Conservation (phyloP, 2,329 filamentous ascomycete genomes). For the Davidsoniella australis region DNA sequence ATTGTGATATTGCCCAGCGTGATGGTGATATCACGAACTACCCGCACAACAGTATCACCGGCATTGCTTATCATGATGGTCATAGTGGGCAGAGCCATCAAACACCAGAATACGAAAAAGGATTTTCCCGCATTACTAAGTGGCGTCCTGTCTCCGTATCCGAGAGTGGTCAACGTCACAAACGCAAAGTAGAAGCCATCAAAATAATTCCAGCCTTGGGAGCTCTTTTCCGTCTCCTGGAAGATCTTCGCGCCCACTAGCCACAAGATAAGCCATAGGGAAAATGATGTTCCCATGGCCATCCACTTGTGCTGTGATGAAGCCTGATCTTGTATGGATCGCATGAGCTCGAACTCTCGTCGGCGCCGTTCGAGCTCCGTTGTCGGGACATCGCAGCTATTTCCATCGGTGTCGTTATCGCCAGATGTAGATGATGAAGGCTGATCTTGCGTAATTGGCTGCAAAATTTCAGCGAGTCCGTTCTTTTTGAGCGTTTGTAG, state of each 20-base stretch:
- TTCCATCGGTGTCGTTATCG: not conserved
- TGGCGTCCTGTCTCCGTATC: slow-evolving; percentile 68
- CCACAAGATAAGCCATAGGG: slow-evolving; percentile 61
- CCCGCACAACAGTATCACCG: slow-evolving; percentile 63
- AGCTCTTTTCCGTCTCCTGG: slow-evolving; percentile 29
- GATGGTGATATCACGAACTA: slow-evolving; percentile 37
- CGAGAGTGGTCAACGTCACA: slow-evolving; percentile 66
- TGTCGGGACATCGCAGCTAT: not conserved
- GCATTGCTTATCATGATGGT: slow-evolving; percentile 74
- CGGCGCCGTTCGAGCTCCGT: slow-evolving; percentile 43
- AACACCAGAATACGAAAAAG: slow-evolving; percentile 87
- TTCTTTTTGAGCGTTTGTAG: slow-evolving; percentile 28
- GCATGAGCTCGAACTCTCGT: slow-evolving; percentile 64
- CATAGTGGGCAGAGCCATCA: slow-evolving; percentile 74
- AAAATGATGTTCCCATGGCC: slow-evolving; percentile 48
- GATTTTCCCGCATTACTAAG: slow-evolving; percentile 61
- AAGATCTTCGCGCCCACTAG: slow-evolving; percentile 66
- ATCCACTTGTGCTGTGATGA: slow-evolving; percentile 55
- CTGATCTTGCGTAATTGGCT: slow-evolving; percentile 25
- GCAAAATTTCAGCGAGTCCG: slow-evolving; percentile 30
- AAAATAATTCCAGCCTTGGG: slow-evolving; percentile 57
- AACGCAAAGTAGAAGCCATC: slow-evolving; percentile 75
- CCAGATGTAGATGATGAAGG: not conserved
- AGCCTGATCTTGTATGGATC: slow-evolving; percentile 54
- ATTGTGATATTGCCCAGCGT: slow-evolving; percentile 42